phyloP scores from a whole-genome alignment of 257 asterid species.

The Scutellaria minor region DNA sequence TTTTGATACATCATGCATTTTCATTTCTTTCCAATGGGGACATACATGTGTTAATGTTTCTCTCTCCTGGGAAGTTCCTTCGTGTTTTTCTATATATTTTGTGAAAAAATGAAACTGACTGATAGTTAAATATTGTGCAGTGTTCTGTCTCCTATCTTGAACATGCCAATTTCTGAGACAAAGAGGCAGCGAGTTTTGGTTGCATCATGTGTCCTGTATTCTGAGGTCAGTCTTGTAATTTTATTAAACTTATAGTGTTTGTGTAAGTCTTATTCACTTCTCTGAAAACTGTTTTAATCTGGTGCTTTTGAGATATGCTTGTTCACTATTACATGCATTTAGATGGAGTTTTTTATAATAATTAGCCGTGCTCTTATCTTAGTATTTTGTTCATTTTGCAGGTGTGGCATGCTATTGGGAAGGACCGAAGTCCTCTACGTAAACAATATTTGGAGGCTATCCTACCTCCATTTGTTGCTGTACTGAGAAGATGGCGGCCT shows the following conservation, averaged over 20 bases:
- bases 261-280: conserved; percentile 25
- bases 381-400: conserved; percentile 45
- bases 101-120: conserved; percentile 41
- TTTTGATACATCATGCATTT: conserved; percentile 13
- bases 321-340: conserved; percentile 34
- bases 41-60: conserved; percentile 26
- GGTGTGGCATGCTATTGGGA: conserved; percentile 94
- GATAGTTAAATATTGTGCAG: conserved; percentile 53
- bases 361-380: conserved; percentile 31
- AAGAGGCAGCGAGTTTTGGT: conserved; percentile 97
- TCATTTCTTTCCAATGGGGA: conserved; percentile 33
- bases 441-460: conserved; percentile 91
- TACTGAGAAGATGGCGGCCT: conserved; percentile 97
- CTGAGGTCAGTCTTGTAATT: conserved; percentile 74
- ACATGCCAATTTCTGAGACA: conserved; percentile 88
- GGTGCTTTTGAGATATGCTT: conserved; percentile 30
- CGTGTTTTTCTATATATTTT: conserved; percentile 25
- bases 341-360: conserved; percentile 16
- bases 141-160: conserved; percentile 90
- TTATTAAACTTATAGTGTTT: conserved; percentile 31
- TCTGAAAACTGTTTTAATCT: neutral
- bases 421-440: conserved; percentile 80
- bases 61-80: conserved; percentile 31
- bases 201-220: conserved; percentile 88
- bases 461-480: conserved; percentile 94